phyloP scores from a whole-genome alignment of 2,329 filamentous ascomycete genomes.

The Fusarium beomiforme region DNA sequence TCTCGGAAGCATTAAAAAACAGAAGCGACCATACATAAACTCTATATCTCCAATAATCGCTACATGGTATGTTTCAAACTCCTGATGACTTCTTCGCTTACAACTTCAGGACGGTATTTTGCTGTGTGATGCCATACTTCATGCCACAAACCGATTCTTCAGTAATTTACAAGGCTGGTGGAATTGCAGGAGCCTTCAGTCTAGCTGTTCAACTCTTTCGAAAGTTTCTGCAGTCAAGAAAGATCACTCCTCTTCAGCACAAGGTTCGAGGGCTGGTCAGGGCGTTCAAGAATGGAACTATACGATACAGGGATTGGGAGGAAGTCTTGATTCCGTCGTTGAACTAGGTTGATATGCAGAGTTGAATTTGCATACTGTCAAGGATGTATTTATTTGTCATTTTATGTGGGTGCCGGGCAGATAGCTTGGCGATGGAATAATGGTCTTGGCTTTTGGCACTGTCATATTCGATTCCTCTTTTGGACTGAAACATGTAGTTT shows the following conservation, averaged over 20 bases:
- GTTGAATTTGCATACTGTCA: not conserved
- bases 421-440: not conserved
- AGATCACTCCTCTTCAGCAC: not conserved
- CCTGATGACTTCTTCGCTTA: not conserved
- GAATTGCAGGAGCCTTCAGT: rapidly evolving
- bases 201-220: rapidly evolving
- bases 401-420: not conserved
- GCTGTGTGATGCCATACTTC: not conserved
- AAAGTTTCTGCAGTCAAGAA: not conserved
- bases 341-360: rapidly evolving
- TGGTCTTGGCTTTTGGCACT: not conserved
- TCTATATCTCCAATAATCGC: not conserved
- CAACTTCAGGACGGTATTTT: not conserved
- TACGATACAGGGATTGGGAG: not conserved
- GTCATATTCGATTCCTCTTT: not conserved
- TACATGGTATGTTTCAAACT: not conserved
- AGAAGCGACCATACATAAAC: not conserved
- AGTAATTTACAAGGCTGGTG: rapidly evolving
- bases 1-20: not conserved
- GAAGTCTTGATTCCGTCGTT: not conserved
- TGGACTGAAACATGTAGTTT: not conserved
- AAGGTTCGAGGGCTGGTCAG: constrained; percentile 2
- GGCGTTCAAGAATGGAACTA: constrained; percentile 17
- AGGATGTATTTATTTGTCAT: rapidly evolving
- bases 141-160: rapidly evolving